Evolutionary conservation across 176 grass and related monocot species (phyloP).

Genomic region (Guadua angustifolia): DNA sequence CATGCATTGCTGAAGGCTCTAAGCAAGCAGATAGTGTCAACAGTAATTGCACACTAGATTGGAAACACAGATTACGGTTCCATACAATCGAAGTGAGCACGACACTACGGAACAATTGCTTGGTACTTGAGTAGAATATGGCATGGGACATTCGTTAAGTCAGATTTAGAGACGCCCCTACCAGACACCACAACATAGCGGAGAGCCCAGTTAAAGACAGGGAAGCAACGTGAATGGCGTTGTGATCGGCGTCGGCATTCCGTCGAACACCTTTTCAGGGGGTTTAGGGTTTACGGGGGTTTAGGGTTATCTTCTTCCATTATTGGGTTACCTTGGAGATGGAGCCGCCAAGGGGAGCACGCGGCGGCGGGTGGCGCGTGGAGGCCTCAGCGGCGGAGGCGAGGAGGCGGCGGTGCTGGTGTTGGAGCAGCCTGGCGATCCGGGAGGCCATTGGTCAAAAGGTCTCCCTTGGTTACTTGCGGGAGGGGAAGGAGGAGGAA

Average conservation of each 20-base stretch:
- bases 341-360: not conserved
- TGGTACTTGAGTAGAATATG: slow-evolving; percentile 23
- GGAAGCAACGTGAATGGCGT: not conserved
- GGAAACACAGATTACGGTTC: not conserved
- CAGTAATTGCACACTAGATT: not conserved
- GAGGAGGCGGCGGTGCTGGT: slow-evolving; percentile 34
- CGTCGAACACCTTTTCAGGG: slow-evolving; percentile 37
- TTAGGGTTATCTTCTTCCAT: not conserved
- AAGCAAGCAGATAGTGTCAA: not conserved
- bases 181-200: not conserved
- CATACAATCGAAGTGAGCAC: not conserved
- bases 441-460: slow-evolving; percentile 35
- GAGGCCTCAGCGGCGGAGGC: slow-evolving; percentile 19
- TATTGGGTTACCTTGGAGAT: slow-evolving; percentile 5
- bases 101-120: not conserved
- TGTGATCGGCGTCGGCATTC: not conserved
- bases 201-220: not conserved
- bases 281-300: slow-evolving; percentile 17
- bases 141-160: not conserved
- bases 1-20: not conserved
- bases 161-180: not conserved
- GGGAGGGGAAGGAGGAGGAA: not conserved
- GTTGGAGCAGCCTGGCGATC: slow-evolving; percentile 42
- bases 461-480: slow-evolving; percentile 18
- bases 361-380: not conserved